Base-by-base conservation (phyloP, 805 yeast species). In the Tetrapisispora pingtungensis region DNA sequence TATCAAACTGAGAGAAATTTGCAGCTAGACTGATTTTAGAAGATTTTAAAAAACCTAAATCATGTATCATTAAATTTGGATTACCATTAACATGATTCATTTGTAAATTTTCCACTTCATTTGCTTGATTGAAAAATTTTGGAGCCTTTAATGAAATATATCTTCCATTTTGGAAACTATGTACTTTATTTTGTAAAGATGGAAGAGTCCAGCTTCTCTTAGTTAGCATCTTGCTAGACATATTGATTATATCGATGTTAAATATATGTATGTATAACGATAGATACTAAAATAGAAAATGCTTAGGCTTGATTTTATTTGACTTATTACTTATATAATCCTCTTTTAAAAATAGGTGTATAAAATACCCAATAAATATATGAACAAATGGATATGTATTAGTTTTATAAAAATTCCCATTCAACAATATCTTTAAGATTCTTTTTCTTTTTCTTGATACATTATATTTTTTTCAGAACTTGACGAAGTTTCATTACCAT, bases 1-100 rank as follows among this genome's bases (percentile, higher is more conserved):
- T 52, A 36, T 56, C 58, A 38, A 58, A 61, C 3, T 62, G 56
- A 13, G 54, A 51, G 46, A 60, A 57, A 15, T 28, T 40, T 24
- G 46, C 34, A 15, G 19, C 10, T n/a, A 39, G 17, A 33, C 46
- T 43, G 10, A 45, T 40, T 13, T 37, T 40, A 15, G 47, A 43
- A 2, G 54, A 46, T 33, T 48, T 50, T 26, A 41, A 18, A 40
- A 50, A 50, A n/a, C 51, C 52, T 12, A 50, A 40, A 38, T 50
- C 54, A 18, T 17, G 33, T 3, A 42, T 36, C 32, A 32, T 36
- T 40, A 39, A 28, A 36, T 30, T 19, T 30, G 27, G 44, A 38
- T 18, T 36, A 14, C n/a, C 43, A 33, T 4, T 33, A 24, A 18
- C 33, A 30, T 26, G 22, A 28, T 27, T 37, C 10, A 37, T 27